Evolutionary conservation across 805 yeast genomes (phyloP), one percentile per base, ranked within the genome.

Genomic region (Nakazawaea populi): DNA sequence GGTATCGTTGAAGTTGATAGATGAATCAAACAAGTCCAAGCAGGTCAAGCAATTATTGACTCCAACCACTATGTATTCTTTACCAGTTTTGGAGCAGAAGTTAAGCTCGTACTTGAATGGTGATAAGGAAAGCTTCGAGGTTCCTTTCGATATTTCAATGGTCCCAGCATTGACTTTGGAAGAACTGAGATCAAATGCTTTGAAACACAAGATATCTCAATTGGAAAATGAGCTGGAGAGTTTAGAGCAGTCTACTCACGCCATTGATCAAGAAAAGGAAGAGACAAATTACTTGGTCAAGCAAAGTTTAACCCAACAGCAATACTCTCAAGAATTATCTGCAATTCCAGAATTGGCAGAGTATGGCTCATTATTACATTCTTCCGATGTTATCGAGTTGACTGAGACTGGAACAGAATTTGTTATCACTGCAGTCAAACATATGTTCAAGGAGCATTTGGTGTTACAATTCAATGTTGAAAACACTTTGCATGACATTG

Each of bases 331-430:
- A 54, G 91, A 81, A 62, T 74, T 92, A 60, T 68, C 83, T 5
- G 73, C 80, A 28, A 79, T 90, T 54, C 85, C 89, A 28, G 94
- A 89, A 63, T 76, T 91, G 60, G 75, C 80, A 18, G 72, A 71
- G 3, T 89, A 83, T 62, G 98, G 98, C 55, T 67, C 77, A 37
- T 74, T 90, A 55, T 73, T 90, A 54, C 89, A 86, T 69, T 79
- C 91, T 7, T 83, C 96, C 2, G 63, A 70, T 37, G 67, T 74
- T 36, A 73, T 80, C 51, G 81, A 85, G 57, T 79, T 92, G 61
- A 91, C 98, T 27, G 99, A 94, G 66, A 76, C 79, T 53, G 98
- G 91, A 66, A 89, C 95, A 54, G 99, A 94, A 70, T 89, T 90
- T 66, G 91, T 89, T 42, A 96, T 94, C 53, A 77, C 77, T 48